Conservation (phyloP, 805 yeast species). For the Pichia ethanolica region DNA sequence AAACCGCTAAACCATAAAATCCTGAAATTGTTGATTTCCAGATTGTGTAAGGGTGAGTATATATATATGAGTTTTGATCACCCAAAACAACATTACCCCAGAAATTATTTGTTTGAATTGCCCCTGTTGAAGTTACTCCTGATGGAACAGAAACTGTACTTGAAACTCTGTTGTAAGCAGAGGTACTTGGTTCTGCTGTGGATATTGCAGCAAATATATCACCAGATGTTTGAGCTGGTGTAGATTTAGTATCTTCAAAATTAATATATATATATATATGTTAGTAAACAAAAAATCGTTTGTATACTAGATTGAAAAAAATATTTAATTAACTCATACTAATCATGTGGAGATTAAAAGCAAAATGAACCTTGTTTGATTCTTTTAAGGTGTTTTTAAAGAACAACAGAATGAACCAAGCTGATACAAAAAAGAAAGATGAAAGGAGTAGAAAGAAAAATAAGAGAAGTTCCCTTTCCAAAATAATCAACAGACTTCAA, state of each 20-base stretch:
- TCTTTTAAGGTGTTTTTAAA: too few relatives aligned
- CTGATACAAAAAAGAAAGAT: too few relatives aligned
- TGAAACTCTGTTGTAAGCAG: constrained; percentile 34
- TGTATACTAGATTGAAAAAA: too few relatives aligned
- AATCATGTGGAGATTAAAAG: too few relatives aligned
- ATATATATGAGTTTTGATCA: constrained; percentile 45
- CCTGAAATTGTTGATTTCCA: constrained; percentile 37
- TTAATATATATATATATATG: too few relatives aligned
- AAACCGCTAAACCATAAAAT: constrained; percentile 54
- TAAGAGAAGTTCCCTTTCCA: too few relatives aligned
- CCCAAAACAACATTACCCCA: constrained; percentile 57
- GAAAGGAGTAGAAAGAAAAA: too few relatives aligned
- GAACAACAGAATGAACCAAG: too few relatives aligned
- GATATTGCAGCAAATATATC: constrained; percentile 6
- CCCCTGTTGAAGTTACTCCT: constrained; percentile 39
- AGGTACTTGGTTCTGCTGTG: constrained; percentile 36
- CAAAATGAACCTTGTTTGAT: too few relatives aligned
- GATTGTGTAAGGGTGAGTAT: constrained; percentile 60
- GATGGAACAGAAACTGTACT: constrained; percentile 37
- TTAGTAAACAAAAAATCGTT: too few relatives aligned
- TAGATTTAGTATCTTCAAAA: not conserved
- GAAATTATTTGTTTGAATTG: constrained; percentile 70
- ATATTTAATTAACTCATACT: too few relatives aligned
- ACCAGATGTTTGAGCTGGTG: constrained; percentile 5
- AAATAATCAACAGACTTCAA: too few relatives aligned